Evolutionary conservation across 1,139 yeast species (phyloP).

Genomic region (Taphrina wiesneri): DNA sequence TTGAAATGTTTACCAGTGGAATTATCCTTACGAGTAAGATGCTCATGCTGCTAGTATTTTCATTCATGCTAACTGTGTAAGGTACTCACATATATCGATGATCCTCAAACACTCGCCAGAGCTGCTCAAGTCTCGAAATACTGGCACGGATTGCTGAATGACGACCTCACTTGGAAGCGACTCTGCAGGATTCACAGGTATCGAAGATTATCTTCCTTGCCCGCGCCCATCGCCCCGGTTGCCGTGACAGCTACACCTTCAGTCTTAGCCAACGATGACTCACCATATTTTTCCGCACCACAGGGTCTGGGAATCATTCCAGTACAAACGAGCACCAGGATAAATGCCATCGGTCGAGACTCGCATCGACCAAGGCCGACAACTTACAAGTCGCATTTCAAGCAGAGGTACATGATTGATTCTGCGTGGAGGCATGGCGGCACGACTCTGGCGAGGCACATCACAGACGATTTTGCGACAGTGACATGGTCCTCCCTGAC

Average conservation of each 20-base stretch:
- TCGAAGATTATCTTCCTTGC: conserved; percentile 42
- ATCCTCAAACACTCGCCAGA: conserved; percentile 49
- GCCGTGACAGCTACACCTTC: conserved; percentile 9
- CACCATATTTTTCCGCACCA: conserved; percentile 31
- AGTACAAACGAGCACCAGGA: conserved; percentile 11
- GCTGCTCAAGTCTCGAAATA: conserved; percentile 51
- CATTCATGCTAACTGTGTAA: not conserved
- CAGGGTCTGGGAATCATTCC: conserved; percentile 28
- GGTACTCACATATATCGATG: conserved; percentile 62
- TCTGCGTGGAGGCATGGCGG: conserved; percentile 51
- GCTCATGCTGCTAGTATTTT: not conserved
- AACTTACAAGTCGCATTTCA: conserved; percentile 49
- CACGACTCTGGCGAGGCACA: conserved; percentile 48
- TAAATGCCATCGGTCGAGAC: conserved; percentile 7
- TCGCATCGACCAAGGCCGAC: conserved; percentile 43
- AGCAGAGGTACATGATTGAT: conserved; percentile 49
- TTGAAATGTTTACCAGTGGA: conserved; percentile 81
- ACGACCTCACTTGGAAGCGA: conserved; percentile 51
- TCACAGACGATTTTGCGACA: conserved; percentile 47
- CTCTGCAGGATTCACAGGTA: conserved; percentile 49
- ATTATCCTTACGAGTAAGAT: conserved; percentile 59
- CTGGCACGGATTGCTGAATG: conserved; percentile 49
- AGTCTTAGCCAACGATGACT: conserved; percentile 10
- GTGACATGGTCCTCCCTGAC: conserved; percentile 48
- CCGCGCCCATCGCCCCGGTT: conserved; percentile 2